phyloP scores from a whole-genome alignment of 805 yeast genomes.

The Zygosaccharomyces lentus region DNA sequence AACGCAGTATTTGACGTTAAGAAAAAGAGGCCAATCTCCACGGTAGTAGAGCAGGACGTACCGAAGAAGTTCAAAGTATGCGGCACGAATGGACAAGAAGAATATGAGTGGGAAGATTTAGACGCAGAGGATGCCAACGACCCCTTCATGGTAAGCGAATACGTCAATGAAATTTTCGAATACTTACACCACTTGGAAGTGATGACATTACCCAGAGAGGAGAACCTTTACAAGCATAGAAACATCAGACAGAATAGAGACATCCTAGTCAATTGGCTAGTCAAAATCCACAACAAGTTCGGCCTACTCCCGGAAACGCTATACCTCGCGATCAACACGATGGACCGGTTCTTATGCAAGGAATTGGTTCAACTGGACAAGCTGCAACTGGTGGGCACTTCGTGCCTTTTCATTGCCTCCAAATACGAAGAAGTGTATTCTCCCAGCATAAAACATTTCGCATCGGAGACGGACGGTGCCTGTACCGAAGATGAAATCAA shows the following conservation, averaged over 20 bases:
- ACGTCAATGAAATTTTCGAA: constrained; percentile 79
- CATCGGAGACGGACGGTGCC: constrained; percentile 82
- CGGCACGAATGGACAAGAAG: constrained; percentile 33
- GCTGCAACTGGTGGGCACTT: constrained; percentile 81
- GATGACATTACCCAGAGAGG: constrained; percentile 58
- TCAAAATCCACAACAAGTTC: constrained; percentile 81
- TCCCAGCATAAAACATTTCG: constrained; percentile 81
- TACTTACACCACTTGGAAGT: constrained; percentile 70
- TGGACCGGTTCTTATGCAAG: constrained; percentile 80
- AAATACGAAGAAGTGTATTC: constrained; percentile 91
- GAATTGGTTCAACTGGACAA: constrained; percentile 76
- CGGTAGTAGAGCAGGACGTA: constrained; percentile 32
- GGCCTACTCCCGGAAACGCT: constrained; percentile 83
- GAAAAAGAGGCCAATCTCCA: constrained; percentile 36
- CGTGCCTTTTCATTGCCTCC: constrained; percentile 83
- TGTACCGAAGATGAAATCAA: constrained; percentile 78
- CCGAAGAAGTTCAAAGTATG: constrained; percentile 35
- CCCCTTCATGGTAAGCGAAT: constrained; percentile 90
- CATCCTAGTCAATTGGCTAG: constrained; percentile 90
- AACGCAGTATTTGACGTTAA: constrained; percentile 18
- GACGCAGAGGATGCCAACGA: constrained; percentile 78
- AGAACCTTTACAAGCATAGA: constrained; percentile 40
- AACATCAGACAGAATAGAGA: constrained; percentile 51
- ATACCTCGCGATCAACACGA: constrained; percentile 74
- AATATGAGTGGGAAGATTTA: constrained; percentile 62